These are phyloP conservation scores for Zygosaccharomyces kombuchaensis DNA, from an alignment of 805 yeast species.

Conservation along the genomic window DNA sequence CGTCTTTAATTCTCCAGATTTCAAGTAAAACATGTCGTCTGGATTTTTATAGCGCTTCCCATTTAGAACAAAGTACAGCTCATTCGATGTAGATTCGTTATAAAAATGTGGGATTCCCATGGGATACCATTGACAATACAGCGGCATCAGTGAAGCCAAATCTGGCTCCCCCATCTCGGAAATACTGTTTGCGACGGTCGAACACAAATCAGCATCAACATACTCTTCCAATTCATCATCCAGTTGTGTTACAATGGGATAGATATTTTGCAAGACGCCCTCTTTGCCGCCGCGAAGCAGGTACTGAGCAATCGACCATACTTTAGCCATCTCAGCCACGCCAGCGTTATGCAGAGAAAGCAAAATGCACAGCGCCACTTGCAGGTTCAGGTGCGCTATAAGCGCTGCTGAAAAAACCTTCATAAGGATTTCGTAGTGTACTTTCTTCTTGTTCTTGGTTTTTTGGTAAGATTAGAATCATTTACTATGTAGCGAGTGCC, in stretches of 20 bases:
- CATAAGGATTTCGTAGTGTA: background rate
- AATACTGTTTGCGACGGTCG: slow-evolving; percentile 1
- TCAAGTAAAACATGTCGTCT: slow-evolving; percentile 75
- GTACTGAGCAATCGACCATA: slow-evolving; percentile 15
- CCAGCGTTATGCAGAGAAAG: background rate
- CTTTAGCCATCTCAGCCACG: slow-evolving; percentile 11
- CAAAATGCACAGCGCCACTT: background rate
- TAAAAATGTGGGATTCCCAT: slow-evolving; percentile 12
- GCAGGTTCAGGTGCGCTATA: background rate
- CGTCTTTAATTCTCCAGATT: slow-evolving; percentile 41
- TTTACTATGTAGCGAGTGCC: background rate
- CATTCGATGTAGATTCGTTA: background rate
- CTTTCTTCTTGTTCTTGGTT: background rate
- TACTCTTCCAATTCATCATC: slow-evolving; percentile 9
- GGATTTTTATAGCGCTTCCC: slow-evolving; percentile 49
- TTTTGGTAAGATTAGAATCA: too few relatives aligned
- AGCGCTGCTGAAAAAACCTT: background rate
- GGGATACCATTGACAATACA: slow-evolving; percentile 19
- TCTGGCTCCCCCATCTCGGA: slow-evolving; percentile 10
- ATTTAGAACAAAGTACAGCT: slow-evolving; percentile 26
- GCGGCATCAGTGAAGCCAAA: slow-evolving; percentile 17
- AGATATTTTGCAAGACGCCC: slow-evolving; percentile 7
- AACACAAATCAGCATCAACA: slow-evolving; percentile 1
- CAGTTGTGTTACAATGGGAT: slow-evolving; percentile 14
- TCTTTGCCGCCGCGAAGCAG: slow-evolving; percentile 8